phyloP scores from a whole-genome alignment of 352 stramenopile species.

The Phytophthora pseudosyringae region DNA sequence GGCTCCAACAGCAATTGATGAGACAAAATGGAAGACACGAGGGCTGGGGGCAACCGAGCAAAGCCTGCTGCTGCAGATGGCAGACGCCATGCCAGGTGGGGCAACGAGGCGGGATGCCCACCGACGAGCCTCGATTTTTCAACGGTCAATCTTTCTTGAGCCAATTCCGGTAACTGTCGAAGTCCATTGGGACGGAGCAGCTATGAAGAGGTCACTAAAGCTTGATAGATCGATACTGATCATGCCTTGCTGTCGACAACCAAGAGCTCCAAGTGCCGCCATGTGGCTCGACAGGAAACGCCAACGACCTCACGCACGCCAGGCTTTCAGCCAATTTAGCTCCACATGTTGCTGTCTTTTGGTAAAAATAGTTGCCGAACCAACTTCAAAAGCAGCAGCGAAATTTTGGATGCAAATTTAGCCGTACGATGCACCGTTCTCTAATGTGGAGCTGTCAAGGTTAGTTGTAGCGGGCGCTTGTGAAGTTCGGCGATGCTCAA shows the following conservation, averaged over 20 bases:
- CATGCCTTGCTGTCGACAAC: too few relatives aligned
- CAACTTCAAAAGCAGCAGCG: not conserved
- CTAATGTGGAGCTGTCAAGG: not conserved
- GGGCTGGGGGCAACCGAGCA: slow-evolving; percentile 33
- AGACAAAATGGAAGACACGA: slow-evolving; percentile 32
- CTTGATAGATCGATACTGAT: too few relatives aligned
- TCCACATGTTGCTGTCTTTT: too few relatives aligned
- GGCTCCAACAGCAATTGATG: slow-evolving; percentile 23
- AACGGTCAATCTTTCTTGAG: slow-evolving; percentile 17
- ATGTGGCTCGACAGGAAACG: not conserved
- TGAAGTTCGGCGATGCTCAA: too few relatives aligned
- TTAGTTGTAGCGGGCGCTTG: not conserved
- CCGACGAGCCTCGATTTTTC: slow-evolving; percentile 4
- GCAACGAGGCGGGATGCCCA: not conserved
- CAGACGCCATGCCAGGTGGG: not conserved
- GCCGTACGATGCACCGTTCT: too few relatives aligned
- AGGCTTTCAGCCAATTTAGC: not conserved
- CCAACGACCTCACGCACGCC: not conserved
- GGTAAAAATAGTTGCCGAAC: not conserved
- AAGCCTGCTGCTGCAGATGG: slow-evolving; percentile 11
- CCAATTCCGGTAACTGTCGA: slow-evolving; percentile 14
- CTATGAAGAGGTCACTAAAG: slow-evolving; percentile 10
- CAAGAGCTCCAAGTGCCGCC: too few relatives aligned
- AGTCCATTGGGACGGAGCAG: slow-evolving; percentile 22
- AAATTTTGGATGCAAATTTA: not conserved